Evolutionary conservation across 176 grass and related monocot genomes (phyloP).

Genomic region (Oryza brachyantha): DNA sequence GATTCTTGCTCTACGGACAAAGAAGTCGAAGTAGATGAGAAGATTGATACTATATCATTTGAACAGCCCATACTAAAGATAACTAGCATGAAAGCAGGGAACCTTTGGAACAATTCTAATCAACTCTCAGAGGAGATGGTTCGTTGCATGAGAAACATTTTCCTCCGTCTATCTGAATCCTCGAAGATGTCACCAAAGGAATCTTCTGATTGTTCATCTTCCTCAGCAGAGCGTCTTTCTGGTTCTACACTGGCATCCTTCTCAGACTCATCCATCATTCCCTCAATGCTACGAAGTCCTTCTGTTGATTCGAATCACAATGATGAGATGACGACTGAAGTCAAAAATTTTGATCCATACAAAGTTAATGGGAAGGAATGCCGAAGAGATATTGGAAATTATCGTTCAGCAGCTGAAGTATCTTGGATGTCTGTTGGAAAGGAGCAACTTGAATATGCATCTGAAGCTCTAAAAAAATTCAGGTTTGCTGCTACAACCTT

Average conservation of each 20-base stretch:
- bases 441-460: conserved; percentile 93
- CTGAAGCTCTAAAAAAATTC: conserved; percentile 91
- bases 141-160: conserved; percentile 98
- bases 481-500: conserved; percentile 55
- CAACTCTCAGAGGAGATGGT: conserved; percentile 98
- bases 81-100: conserved; percentile 50
- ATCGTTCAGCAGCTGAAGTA: conserved; percentile 64
- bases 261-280: conserved; percentile 66
- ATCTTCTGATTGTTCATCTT: conserved; percentile 70
- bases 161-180: conserved; percentile 87
- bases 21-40: conserved; percentile 39
- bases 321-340: conserved; percentile 37
- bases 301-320: conserved; percentile 53
- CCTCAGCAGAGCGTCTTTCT: conserved; percentile 68
- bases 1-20: conserved; percentile 26
- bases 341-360: conserved; percentile 69
- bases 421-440: conserved; percentile 99
- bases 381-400: conserved; percentile 77
- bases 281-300: conserved; percentile 56
- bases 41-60: conserved; percentile 47
- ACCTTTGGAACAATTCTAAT: conserved; percentile 77
- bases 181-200: conserved; percentile 50
- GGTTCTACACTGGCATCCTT: conserved; percentile 60
- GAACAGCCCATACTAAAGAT: conserved; percentile 53
- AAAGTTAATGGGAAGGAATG: conserved; percentile 73